Evolutionary conservation across 2,329 filamentous ascomycete genomes (phyloP).

Genomic region (Botrytis porri): DNA sequence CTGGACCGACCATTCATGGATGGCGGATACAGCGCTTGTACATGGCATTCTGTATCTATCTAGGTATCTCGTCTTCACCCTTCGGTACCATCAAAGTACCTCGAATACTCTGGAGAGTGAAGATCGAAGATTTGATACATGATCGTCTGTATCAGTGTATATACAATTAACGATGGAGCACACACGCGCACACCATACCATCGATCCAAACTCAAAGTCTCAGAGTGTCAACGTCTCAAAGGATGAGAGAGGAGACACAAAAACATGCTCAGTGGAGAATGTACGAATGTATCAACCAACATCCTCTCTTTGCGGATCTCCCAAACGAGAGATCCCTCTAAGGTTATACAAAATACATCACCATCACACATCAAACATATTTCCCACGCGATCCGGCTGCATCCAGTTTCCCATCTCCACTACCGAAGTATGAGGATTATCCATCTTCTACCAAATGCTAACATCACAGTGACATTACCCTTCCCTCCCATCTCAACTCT

Average conservation of each 20-base stretch:
- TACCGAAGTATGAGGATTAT: neutral
- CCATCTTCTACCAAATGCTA: neutral
- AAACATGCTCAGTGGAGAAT: neutral
- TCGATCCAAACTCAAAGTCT: neutral
- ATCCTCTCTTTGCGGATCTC: neutral
- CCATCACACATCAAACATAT: neutral
- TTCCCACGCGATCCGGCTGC: neutral
- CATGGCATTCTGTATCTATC: neutral
- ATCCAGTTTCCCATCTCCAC: neutral
- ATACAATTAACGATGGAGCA: neutral
- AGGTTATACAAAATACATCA: neutral
- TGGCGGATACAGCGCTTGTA: neutral
- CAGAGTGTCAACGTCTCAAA: neutral
- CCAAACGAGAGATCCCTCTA: neutral
- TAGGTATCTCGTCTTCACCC: too few relatives aligned
- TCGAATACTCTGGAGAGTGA: neutral
- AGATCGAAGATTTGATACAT: neutral
- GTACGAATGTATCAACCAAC: too few relatives aligned
- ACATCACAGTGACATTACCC: neutral
- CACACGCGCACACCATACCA: neutral
- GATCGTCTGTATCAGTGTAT: too few relatives aligned
- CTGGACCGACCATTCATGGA: neutral
- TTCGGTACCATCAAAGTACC: neutral
- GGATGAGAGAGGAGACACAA: too few relatives aligned
- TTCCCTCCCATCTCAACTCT: too few relatives aligned